Base-by-base conservation (phyloP, 495 filamentous ascomycete genomes). In the Copromyces sp. region DNA sequence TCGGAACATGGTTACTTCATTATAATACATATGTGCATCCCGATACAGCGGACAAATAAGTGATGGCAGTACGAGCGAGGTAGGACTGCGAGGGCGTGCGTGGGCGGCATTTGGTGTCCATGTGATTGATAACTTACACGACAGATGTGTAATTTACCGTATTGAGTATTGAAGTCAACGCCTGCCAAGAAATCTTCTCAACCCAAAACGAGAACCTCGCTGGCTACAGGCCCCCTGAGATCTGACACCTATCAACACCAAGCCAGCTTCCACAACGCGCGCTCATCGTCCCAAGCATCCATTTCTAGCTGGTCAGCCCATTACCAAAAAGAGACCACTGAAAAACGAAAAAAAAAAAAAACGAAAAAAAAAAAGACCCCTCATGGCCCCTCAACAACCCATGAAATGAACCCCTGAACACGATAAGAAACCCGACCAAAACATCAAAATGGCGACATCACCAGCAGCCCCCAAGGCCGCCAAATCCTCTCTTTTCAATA, bases 401-500 rank as follows among this genome's bases (percentile, higher is more conserved):
- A 8, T 61, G 53, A 35, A 61, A 61, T 61, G 53, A 61, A 61
- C 53, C 53, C 53, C 53, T 61, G 6, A 61, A 61, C 29, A 61
- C 29, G 3, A 39, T 32, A n/a, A 44, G 69, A 39, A 35, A 61
- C 53, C 53, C 29, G 32, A 38, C 35, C 70, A 32, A 37, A 37
- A 20, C 32, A 29, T 20, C 29, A 68, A 38, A 69, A 39, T 65
- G 35, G 47, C 29, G 2, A n/a, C 68, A 40, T 47, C 65, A 38
- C 20, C 37, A 59, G 72, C 42, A 14, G 11, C 40, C 44, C 16
- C 16, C 17, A n/a, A 7, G 35, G 16, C 9, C 16, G 35, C 42
- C 69, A 75, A 71, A 3, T 75, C 76, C 73, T 79, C 78, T 2
- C 72, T 74, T 9, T 14, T 80, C n/a, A 70, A 76, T 37, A 45